Evolutionary conservation across 2,329 filamentous ascomycete genomes (phyloP), one percentile per base, ranked within the genome.

Genomic region (Ophiosphaerella herpotricha): DNA sequence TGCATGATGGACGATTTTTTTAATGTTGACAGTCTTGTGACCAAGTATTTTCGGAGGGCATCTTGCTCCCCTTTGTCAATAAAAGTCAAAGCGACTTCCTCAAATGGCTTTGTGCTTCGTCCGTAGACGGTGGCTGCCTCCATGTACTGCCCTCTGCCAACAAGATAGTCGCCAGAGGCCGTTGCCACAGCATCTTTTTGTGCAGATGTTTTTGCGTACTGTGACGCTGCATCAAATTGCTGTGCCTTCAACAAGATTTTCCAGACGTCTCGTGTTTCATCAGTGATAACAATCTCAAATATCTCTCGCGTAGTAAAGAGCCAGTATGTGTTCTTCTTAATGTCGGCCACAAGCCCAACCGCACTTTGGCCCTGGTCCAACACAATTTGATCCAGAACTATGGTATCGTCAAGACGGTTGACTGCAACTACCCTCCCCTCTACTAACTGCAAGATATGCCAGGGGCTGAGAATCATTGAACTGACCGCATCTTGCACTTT

Each of bases 261-360:
- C 94, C 94, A 99, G 13, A 97, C 85, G 70, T 97, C 90, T 60
- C 94, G 81, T 60, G 92, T 90, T 72, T 99, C 94, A 48, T 97
- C 90, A 38, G 86, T 88, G 11, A 93, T 88, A 11, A 94, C 89
- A 50, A 99, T 88, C 75, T 99, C 94, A 61, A 91, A 97, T 43
- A 99, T 96, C 65, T 96, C 91, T 48, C 90, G 83, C 0, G 85
- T 83, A 0, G 93, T 97, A 67, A 97, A 96, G 2, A 99, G 82
- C 94, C 95, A 99, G 69, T 93, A 97, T 0, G 94, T 99, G 66
- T 93, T 95, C 78, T 97, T 96, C 72, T 94, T 93, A 53, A 89
- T 83, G 72, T 99, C 94, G 7, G 93, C 87, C 43, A 91, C 87
- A 14, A 99, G 82, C 0, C 90, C 91, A n/a, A 99, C 78, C 4